A percentile compares a stretch with the other conserved stretches of the same genome.
Evolutionary conservation across 2,329 filamentous ascomycete genomes (phyloP).

Genomic region (Albophoma yamanashiensis): DNA sequence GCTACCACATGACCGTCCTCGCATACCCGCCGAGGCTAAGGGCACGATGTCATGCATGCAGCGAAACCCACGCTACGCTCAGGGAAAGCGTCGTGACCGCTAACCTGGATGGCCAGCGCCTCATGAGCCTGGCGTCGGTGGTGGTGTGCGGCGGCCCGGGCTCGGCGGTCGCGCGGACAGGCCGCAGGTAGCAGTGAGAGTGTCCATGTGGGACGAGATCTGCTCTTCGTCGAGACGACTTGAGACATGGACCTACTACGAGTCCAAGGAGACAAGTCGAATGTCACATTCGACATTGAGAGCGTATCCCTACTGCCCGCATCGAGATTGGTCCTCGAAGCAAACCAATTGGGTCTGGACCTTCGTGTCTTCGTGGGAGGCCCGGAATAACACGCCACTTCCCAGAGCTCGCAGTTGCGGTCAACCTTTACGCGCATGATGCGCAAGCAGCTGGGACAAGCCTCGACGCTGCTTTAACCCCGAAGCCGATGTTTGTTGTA

Average conservation of each 20-base stretch:
- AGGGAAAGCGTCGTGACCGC: not conserved
- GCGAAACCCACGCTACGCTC: not conserved
- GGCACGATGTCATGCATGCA: not conserved
- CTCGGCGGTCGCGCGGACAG: conserved; percentile 1
- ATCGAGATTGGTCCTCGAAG: not conserved
- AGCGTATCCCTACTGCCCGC: not conserved
- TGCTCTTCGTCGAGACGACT: not conserved
- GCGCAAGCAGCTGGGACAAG: not conserved
- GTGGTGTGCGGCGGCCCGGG: not conserved
- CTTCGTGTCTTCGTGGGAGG: not conserved
- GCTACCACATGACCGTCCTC: conserved; percentile 1
- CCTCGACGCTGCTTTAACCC: not conserved
- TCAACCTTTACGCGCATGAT: not conserved
- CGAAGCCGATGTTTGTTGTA: not conserved
- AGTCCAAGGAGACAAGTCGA: not conserved
- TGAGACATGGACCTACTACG: too few relatives aligned
- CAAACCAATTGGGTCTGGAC: not conserved
- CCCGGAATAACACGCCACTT: not conserved
- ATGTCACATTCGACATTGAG: not conserved
- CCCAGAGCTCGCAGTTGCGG: not conserved
- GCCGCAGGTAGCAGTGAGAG: conserved; percentile 1
- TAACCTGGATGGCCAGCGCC: not conserved
- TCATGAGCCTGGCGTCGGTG: not conserved
- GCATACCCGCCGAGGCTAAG: conserved; percentile 7
- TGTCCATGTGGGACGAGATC: not conserved